Conservation (phyloP, 208 protist species). For the Tritrichomonas musculus region DNA sequence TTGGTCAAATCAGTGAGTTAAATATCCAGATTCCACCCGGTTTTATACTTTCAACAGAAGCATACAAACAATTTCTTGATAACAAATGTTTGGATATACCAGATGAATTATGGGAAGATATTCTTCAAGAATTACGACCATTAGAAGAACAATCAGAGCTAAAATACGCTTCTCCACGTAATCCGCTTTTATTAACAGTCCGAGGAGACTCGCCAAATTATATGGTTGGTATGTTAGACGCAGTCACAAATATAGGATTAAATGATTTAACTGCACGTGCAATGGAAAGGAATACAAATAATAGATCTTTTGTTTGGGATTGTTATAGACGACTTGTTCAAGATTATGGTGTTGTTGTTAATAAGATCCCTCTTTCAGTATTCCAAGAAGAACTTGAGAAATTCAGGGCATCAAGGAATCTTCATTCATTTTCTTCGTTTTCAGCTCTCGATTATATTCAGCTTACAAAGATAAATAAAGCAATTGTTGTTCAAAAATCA, state of each 20-base stretch:
- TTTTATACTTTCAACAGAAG: neutral
- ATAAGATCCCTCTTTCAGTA: neutral
- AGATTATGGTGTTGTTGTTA: neutral
- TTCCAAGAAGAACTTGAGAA: neutral
- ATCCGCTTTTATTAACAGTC: neutral
- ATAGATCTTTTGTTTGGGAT: neutral
- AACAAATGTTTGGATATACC: neutral
- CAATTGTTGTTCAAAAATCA: neutral
- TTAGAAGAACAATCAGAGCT: neutral
- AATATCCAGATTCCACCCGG: neutral
- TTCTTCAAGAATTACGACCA: neutral
- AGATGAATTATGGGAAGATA: neutral
- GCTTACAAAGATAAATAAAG: neutral
- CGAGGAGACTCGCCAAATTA: neutral
- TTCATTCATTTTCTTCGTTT: neutral
- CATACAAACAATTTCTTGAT: neutral
- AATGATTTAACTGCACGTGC: neutral
- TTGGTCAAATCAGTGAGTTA: neutral
- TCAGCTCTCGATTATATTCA: neutral
- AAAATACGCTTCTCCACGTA: neutral
- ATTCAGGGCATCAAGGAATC: neutral
- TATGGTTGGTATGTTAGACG: neutral
- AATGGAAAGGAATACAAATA: neutral
- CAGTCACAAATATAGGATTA: neutral
- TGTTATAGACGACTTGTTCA: neutral